A percentile compares a stretch with the other conserved stretches of the same genome.
Evolutionary conservation across 83 land plant genomes (phyloP).

Genomic region (Picea abies): DNA sequence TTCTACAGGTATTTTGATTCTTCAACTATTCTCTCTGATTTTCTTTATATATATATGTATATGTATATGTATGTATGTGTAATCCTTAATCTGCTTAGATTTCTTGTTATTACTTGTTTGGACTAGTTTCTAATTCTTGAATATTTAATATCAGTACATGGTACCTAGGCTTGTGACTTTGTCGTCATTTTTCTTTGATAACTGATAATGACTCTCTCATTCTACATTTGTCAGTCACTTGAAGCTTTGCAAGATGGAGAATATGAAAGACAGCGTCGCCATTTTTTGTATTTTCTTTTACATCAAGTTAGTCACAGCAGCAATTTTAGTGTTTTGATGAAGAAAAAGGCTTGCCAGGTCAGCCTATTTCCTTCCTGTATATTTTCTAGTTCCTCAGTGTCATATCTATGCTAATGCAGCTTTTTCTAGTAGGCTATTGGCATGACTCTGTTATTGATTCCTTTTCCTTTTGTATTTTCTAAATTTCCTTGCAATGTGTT

Average conservation of each 20-base stretch:
- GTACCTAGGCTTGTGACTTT: not conserved
- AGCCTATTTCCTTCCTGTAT: not conserved
- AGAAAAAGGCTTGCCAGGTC: slow-evolving; percentile 88
- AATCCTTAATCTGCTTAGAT: not conserved
- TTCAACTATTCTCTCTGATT: too few species aligned
- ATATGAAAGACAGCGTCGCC: slow-evolving; percentile 91
- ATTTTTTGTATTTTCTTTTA: slow-evolving; percentile 89
- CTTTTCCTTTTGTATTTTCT: not conserved
- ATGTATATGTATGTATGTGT: not conserved
- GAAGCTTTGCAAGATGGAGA: slow-evolving; percentile 98
- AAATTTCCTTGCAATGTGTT: not conserved
- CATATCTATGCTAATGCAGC: not conserved
- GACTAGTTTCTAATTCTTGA: not conserved
- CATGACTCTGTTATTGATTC: not conserved
- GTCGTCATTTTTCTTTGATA: not conserved
- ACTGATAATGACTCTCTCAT: slow-evolving; percentile 2
- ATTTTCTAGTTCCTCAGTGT: not conserved
- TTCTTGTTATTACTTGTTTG: not conserved
- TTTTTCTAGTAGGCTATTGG: slow-evolving; percentile 12
- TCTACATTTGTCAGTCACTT: slow-evolving; percentile 59
- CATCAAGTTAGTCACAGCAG: slow-evolving; percentile 93
- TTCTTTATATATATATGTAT: too few species aligned
- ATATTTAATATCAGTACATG: slow-evolving; percentile 4
- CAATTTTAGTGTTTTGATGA: slow-evolving; percentile 81
- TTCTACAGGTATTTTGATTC: slow-evolving; percentile 68